These are phyloP conservation scores for Boechera stricta DNA, from an alignment of 345 rosid genomes.

Conservation along the genomic window DNA sequence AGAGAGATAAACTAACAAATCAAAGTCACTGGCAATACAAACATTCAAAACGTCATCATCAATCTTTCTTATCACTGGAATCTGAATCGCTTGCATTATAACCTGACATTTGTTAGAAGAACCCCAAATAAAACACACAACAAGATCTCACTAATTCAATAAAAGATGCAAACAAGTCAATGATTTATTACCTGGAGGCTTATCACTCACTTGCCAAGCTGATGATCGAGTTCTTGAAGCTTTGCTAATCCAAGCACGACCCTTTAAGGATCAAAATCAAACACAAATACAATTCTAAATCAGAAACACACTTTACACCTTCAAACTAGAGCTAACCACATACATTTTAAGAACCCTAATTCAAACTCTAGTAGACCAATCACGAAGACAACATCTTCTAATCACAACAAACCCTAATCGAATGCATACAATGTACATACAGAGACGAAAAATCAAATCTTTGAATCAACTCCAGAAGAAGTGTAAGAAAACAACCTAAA, in stretches of 20 bases:
- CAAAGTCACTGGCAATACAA: constrained; percentile 38
- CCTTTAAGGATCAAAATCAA: constrained; percentile 49
- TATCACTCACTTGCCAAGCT: constrained; percentile 66
- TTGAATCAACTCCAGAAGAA: not conserved
- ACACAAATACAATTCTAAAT: not conserved
- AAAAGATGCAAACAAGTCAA: constrained; percentile 1
- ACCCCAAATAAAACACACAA: not conserved
- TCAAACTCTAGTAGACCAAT: not conserved
- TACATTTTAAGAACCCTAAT: not conserved
- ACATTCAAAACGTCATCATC: constrained; percentile 20
- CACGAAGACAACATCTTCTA: not conserved
- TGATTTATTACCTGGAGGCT: constrained; percentile 63
- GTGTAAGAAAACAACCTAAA: not conserved
- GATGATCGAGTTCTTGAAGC: constrained; percentile 69
- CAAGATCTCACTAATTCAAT: not conserved
- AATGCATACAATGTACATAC: not conserved
- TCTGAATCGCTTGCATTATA: constrained; percentile 79
- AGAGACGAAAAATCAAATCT: constrained; percentile 10
- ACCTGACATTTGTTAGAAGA: constrained; percentile 47
- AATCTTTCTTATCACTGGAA: constrained; percentile 55
- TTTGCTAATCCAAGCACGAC: constrained; percentile 70
- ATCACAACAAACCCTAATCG: not conserved
- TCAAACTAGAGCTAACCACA: not conserved
- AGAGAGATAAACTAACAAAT: constrained; percentile 30
- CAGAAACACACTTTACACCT: constrained; percentile 2